Percentiles rank a stretch among this genome's conserved stretches.
phyloP scores from a whole-genome alignment of 2,329 filamentous ascomycete species.

The Thielaviopsis euricoi region DNA sequence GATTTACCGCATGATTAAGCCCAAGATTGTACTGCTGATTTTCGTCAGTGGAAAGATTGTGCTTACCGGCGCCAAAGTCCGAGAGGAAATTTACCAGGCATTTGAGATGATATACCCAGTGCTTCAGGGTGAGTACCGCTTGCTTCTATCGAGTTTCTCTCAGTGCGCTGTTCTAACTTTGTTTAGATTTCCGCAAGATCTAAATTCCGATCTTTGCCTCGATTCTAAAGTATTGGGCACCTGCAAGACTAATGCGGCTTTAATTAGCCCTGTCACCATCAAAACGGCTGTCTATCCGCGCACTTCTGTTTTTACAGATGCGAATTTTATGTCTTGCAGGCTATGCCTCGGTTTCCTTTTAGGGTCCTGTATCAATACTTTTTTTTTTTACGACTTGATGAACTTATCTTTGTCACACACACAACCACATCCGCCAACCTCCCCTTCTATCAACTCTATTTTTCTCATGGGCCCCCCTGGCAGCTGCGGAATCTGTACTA shows the following conservation, averaged over 20 bases:
- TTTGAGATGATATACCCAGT: slow-evolving; percentile 97
- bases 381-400: slow-evolving; percentile 8
- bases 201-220: slow-evolving; percentile 17
- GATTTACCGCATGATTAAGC: slow-evolving; percentile 99
- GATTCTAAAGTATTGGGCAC: background rate
- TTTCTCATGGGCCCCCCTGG: background rate
- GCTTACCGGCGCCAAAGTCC: slow-evolving; percentile 89
- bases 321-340: background rate
- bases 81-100: slow-evolving; percentile 93
- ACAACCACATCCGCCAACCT: background rate
- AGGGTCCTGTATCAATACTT: slow-evolving; percentile 1
- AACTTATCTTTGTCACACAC: background rate
- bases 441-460: background rate
- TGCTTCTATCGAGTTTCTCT: background rate
- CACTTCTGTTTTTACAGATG: background rate
- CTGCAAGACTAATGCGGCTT: background rate
- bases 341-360: background rate
- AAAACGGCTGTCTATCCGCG: background rate
- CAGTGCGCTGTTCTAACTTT: slow-evolving; percentile 10
- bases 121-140: slow-evolving; percentile 48
- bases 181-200: slow-evolving; percentile 41
- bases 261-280: background rate
- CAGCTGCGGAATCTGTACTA: too few relatives aligned
- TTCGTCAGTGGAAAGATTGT: slow-evolving; percentile 97
- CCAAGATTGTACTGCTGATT: slow-evolving; percentile 81